Evolutionary conservation across 2,329 filamentous ascomycete genomes (phyloP).

Genomic region (Fusarium nygamai): DNA sequence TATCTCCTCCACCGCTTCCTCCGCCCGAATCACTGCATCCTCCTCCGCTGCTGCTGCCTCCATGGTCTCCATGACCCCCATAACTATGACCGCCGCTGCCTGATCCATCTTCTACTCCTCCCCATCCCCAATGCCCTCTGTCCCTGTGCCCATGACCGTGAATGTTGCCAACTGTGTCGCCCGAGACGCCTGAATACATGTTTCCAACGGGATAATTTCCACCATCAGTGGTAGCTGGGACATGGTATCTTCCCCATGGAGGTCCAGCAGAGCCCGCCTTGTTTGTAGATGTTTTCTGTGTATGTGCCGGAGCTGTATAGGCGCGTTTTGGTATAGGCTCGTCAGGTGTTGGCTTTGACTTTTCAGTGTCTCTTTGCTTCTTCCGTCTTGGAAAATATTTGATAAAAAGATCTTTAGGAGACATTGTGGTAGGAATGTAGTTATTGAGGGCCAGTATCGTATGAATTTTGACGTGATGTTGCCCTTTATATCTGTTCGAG

Average conservation of each 20-base stretch:
- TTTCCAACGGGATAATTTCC: neutral
- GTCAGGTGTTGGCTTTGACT: neutral
- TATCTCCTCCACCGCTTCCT: neutral
- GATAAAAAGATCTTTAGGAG: conserved; percentile 3
- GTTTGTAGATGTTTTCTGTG: neutral
- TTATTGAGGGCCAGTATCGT: neutral
- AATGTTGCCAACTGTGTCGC: neutral
- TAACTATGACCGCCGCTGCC: neutral
- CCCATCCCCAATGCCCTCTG: conserved; percentile 1
- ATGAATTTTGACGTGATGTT: neutral
- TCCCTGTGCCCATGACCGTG: neutral
- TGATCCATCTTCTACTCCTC: neutral
- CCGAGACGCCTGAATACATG: neutral
- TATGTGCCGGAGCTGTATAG: neutral
- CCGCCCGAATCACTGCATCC: neutral
- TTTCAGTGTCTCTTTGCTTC: conserved; percentile 2
- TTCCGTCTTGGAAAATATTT: conserved; percentile 4
- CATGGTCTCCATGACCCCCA: neutral
- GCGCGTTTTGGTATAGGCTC: neutral
- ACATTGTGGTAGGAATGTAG: neutral
- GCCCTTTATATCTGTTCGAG: neutral
- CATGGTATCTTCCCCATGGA: neutral
- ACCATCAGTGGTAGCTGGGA: neutral
- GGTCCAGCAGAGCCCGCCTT: neutral
- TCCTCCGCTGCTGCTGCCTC: neutral